Evolutionary conservation across 257 asterid genomes (phyloP).

Genomic region (Solanum paucissectum): DNA sequence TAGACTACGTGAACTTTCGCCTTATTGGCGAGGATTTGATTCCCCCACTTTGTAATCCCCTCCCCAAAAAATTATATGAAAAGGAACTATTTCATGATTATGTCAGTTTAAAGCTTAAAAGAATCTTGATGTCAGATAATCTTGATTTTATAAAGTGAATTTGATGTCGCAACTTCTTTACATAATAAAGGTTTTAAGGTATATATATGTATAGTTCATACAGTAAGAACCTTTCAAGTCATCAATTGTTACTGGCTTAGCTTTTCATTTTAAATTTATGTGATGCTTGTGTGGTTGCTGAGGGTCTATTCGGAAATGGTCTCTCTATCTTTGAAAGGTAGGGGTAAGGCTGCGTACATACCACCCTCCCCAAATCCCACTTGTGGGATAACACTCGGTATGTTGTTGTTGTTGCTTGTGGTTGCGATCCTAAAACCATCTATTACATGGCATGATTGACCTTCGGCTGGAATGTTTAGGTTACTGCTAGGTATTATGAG

Average conservation of each 20-base stretch:
- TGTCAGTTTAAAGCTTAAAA: background rate
- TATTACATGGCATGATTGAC: background rate
- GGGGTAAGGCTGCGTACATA: background rate
- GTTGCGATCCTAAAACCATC: background rate
- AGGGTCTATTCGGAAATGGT: background rate
- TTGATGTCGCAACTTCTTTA: background rate
- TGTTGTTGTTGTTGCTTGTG: background rate
- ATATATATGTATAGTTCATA: background rate
- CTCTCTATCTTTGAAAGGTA: background rate
- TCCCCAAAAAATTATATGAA: background rate
- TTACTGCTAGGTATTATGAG: background rate
- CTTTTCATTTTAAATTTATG: background rate
- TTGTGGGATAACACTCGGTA: background rate
- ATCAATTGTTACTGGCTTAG: background rate
- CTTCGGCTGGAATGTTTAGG: background rate
- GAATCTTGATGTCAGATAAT: background rate
- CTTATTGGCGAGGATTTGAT: background rate
- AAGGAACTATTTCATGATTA: background rate
- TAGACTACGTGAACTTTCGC: background rate
- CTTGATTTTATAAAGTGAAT: background rate
- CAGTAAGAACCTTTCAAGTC: background rate
- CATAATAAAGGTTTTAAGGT: background rate
- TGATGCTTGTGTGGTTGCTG: background rate
- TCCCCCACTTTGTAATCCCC: background rate
- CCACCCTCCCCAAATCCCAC: background rate